phyloP scores from a whole-genome alignment of 345 rosid genomes.

The Hevea brasiliensis region DNA sequence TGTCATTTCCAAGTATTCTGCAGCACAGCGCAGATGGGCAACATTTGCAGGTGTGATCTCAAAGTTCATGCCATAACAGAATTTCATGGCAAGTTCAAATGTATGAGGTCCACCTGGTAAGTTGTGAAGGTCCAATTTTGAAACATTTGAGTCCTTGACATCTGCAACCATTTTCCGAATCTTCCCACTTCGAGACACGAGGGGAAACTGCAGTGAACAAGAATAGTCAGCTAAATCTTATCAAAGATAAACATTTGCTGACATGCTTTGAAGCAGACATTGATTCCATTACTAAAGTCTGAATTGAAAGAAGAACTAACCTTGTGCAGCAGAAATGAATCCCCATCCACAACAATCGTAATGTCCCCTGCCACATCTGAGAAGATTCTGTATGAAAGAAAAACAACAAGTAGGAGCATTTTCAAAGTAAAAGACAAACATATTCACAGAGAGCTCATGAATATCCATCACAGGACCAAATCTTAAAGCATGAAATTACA shows the following conservation, averaged over 20 bases:
- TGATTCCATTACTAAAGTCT: neutral
- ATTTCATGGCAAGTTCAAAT: slow-evolving; percentile 84
- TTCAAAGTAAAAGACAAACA: neutral
- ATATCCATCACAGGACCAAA: neutral
- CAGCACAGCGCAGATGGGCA: slow-evolving; percentile 64
- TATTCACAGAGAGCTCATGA: neutral
- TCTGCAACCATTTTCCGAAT: slow-evolving; percentile 65
- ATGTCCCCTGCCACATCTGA: slow-evolving; percentile 90
- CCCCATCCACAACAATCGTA: slow-evolving; percentile 69
- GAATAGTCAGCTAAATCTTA: neutral
- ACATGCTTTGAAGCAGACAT: neutral
- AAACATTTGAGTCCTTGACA: slow-evolving; percentile 48
- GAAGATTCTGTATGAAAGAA: slow-evolving; percentile 57
- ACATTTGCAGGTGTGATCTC: slow-evolving; percentile 73
- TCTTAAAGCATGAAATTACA: neutral
- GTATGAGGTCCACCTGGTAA: slow-evolving; percentile 74
- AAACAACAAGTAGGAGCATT: neutral
- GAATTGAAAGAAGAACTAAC: slow-evolving; percentile 30
- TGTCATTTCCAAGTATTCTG: slow-evolving; percentile 80
- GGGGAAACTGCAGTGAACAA: slow-evolving; percentile 59
- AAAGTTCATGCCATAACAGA: slow-evolving; percentile 86
- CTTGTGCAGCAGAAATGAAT: slow-evolving; percentile 86
- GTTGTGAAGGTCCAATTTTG: slow-evolving; percentile 53
- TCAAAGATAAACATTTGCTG: too few species aligned
- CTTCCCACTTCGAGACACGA: slow-evolving; percentile 81